Evolutionary conservation across 2,329 filamentous ascomycete genomes (phyloP), one percentile per base, ranked within the genome.

Genomic region (Emergomyces pasteurianus): DNA sequence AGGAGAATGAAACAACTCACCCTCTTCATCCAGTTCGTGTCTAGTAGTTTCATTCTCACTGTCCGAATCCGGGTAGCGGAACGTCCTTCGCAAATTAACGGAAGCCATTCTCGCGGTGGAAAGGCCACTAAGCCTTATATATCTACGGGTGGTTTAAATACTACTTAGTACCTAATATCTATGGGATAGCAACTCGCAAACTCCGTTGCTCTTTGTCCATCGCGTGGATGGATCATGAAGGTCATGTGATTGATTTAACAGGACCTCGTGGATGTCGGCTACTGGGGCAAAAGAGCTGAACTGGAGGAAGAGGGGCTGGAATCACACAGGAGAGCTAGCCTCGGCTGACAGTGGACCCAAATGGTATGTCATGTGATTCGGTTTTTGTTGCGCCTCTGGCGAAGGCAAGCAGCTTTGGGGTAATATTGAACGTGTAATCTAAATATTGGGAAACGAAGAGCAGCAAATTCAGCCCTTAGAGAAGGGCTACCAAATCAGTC

Each of bases 1-100:
- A 38, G 9, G 38, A 31, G 16, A 12, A 42, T 49, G 58, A 14
- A 52, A 34, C n/a, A 23, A 18, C 31, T 58, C 71, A 86, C 87
- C 87, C 80, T 92, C 82, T 74, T 92, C 88, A 71, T 94, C 90
- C 63, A 94, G 78, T 60, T 85, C 82, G 65, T 85, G 81, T 14
- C 82, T n/a, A n/a, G n/a, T 80, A 36, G 79, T 73, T 71, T 81
- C 79, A 42, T 81, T 78, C 52, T 77, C 76, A 63, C 80, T 78
- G 55, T 80, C 79, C 67, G 87, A 84, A 61, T 78, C 74, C 4
- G 87, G 87, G 75, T 92, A 94, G 63, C 82, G 83, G 75, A 95
- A 94, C 9, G 88, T 87, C 68, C 83, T 87, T 68, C 91, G 86
- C 52, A 94, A 78, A 64, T 88, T 85, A 58, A 88, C 78, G 47